Percentiles rank a stretch among this genome's conserved stretches.
Evolutionary conservation across 352 stramenopile species (phyloP).

Genomic region (Phytophthora litchii): DNA sequence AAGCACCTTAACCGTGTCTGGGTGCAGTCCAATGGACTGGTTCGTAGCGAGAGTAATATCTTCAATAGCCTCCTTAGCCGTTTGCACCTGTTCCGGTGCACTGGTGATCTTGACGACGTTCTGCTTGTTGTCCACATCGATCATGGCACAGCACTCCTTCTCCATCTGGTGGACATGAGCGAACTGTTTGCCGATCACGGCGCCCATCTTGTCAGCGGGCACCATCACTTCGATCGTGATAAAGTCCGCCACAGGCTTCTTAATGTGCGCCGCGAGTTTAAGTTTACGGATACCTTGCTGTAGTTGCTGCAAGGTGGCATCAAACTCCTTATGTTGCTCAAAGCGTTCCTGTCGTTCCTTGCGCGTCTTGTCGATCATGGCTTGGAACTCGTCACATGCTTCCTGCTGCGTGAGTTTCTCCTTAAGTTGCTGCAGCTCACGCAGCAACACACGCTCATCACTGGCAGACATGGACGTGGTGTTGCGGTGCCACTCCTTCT

Average conservation of each 20-base stretch:
- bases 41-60: conserved; percentile 72
- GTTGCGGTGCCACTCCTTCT: conserved; percentile 63
- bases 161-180: conserved; percentile 65
- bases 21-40: conserved; percentile 75
- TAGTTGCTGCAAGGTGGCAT: conserved; percentile 62
- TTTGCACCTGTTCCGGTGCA: conserved; percentile 40
- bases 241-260: conserved; percentile 42
- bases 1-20: conserved; percentile 78
- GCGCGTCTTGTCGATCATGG: conserved; percentile 56
- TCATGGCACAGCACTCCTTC: conserved; percentile 54
- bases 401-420: conserved; percentile 58
- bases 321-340: conserved; percentile 52
- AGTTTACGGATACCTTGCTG: conserved; percentile 54
- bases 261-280: conserved; percentile 51
- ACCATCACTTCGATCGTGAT: conserved; percentile 62
- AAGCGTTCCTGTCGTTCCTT: conserved; percentile 68
- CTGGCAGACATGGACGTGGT: conserved; percentile 77
- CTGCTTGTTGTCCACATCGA: conserved; percentile 67
- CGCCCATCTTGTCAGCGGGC: conserved; percentile 66
- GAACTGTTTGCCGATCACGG: conserved; percentile 71
- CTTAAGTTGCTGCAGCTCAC: conserved; percentile 70
- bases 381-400: conserved; percentile 62
- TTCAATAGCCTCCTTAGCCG: conserved; percentile 59
- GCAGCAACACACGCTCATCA: conserved; percentile 74
- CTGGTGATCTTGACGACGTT: conserved; percentile 69